These are phyloP conservation scores for Debaryomyces prosopidis DNA, from an alignment of 805 yeast genomes.

Conservation along the genomic window DNA sequence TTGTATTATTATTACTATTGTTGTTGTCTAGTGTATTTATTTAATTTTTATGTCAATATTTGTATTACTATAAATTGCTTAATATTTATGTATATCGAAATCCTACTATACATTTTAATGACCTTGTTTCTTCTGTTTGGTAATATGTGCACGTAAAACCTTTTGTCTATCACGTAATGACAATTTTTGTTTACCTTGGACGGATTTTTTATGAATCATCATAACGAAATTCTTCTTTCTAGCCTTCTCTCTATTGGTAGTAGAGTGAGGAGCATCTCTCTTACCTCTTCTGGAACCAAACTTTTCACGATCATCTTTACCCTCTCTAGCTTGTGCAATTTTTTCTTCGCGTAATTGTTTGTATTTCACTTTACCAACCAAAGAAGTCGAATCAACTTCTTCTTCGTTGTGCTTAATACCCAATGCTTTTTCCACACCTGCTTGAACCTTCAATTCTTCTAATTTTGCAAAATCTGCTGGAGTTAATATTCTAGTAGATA, in stretches of 20 bases:
- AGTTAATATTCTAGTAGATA: slow-evolving; percentile 78
- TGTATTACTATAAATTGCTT: not conserved
- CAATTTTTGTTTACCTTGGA: slow-evolving; percentile 89
- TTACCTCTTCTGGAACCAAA: slow-evolving; percentile 88
- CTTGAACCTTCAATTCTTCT: slow-evolving; percentile 80
- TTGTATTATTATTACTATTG: slow-evolving; percentile 1
- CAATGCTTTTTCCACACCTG: slow-evolving; percentile 80
- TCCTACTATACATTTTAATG: slow-evolving; percentile 28
- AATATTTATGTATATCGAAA: not conserved
- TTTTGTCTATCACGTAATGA: slow-evolving; percentile 90
- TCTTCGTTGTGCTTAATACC: slow-evolving; percentile 69
- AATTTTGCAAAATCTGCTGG: slow-evolving; percentile 98
- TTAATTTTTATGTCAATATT: slow-evolving; percentile 3
- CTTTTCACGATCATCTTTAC: slow-evolving; percentile 88
- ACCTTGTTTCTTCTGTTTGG: slow-evolving; percentile 89
- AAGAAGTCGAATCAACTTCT: slow-evolving; percentile 71
- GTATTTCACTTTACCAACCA: slow-evolving; percentile 77
- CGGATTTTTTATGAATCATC: slow-evolving; percentile 95
- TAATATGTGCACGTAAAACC: slow-evolving; percentile 80
- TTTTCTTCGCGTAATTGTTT: slow-evolving; percentile 91
- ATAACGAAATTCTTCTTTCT: slow-evolving; percentile 98
- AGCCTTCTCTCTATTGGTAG: slow-evolving; percentile 94
- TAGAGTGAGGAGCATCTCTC: slow-evolving; percentile 73
- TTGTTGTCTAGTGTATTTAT: slow-evolving; percentile 1
- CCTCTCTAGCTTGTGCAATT: slow-evolving; percentile 82